Evolutionary conservation across 106 monocot genomes (phyloP), one percentile per base, ranked within the genome.

Genomic region (Apostasia shenzhenica): DNA sequence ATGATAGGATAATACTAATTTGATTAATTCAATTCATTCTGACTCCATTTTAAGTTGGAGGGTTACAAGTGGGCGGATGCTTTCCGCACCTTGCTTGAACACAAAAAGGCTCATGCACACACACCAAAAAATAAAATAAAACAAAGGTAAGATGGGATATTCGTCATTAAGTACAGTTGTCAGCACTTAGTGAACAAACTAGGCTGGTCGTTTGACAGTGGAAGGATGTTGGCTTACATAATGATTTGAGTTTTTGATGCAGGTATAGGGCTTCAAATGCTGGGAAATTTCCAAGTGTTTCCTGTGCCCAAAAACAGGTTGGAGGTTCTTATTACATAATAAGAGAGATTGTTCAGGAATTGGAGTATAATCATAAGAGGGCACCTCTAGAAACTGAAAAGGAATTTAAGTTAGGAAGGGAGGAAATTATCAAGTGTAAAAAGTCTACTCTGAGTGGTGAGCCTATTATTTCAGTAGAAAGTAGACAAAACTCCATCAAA

Each of bases 181-280:
- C 26, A 26, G 26, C 26, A 26, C 26, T 26, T 26, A 26, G 26
- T 26, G 26, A 26, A 26, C 26, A 26, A 26, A 26, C 26, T 26
- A 26, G 26, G 26, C 26, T 26, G 26, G 26, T 26, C 26, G 26
- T 26, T 26, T 26, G 26, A 26, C 26, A 26, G 26, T 26, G 26
- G 26, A 26, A 26, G 26, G 26, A 26, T 26, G 26, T 26, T 26
- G 26, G 26, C 55, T 13, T 65, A 49, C 46, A 57, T 66, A 41
- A 73, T 73, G 3, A 48, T 70, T 61, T 14, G 57, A 38, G n/a
- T 46, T 70, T 75, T 70, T 71, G 48, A 55, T 77, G 66, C 75
- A 90, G 90, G 61, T 90, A 83, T 50, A 77, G 69, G 48, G 76
- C 83, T n/a, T 79, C 55, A 51, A 86, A 90, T 76, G 80, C 59